phyloP scores from a whole-genome alignment of 306 rosid species.

The Pterocarpus macrocarpus region DNA sequence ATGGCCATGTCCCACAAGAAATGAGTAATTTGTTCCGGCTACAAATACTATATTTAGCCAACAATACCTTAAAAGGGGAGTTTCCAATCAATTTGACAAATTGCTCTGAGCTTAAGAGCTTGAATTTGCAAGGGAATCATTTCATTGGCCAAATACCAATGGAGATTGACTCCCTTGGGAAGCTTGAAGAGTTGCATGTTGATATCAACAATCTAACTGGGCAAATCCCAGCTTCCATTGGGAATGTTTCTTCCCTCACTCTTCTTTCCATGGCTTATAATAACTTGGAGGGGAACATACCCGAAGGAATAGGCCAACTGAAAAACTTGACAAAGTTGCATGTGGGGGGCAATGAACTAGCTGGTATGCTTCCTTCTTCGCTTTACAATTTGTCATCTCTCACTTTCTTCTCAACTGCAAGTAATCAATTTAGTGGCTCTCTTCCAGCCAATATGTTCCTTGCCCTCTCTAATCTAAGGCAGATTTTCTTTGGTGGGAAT shows the following conservation, averaged over 20 bases:
- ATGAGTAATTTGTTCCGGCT: not conserved
- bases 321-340: not conserved
- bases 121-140: not conserved
- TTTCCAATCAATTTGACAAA: not conserved
- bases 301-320: not conserved
- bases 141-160: not conserved
- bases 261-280: not conserved
- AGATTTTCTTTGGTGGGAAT: not conserved
- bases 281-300: not conserved
- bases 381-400: not conserved
- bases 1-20: not conserved
- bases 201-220: not conserved
- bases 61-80: not conserved
- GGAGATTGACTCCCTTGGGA: not conserved
- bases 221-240: not conserved
- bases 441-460: not conserved
- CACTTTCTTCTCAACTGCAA: not conserved
- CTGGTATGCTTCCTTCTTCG: not conserved
- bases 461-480: not conserved
- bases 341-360: not conserved
- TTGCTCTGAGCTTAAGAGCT: not conserved
- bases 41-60: not conserved
- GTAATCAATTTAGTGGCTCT: not conserved
- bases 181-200: not conserved
- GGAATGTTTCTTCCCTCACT: not conserved